These are phyloP conservation scores for Pilatotrama ljubarskyi DNA, from an alignment of 768 basidiomycete genomes.

Conservation along the genomic window DNA sequence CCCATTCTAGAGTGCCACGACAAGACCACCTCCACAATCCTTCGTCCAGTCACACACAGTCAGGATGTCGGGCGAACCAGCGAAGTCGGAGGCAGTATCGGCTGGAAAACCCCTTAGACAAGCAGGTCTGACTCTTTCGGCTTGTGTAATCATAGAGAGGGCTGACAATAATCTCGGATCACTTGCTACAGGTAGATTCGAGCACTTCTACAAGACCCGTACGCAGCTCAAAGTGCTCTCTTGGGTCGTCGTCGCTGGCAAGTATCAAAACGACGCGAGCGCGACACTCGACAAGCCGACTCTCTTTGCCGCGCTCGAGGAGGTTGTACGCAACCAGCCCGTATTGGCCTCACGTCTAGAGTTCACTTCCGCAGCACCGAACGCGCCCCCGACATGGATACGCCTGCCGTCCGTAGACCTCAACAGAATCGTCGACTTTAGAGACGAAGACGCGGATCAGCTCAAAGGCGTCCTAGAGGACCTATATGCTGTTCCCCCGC, in stretches of 20 bases:
- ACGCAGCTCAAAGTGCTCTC: neutral
- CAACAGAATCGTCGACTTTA: conserved; percentile 33
- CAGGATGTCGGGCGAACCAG: too few relatives aligned
- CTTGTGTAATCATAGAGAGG: neutral
- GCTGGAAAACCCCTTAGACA: too few relatives aligned
- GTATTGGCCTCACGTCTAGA: conserved; percentile 24
- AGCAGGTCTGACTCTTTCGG: neutral
- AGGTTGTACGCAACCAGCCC: conserved; percentile 32
- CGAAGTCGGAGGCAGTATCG: too few relatives aligned
- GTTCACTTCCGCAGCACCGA: neutral
- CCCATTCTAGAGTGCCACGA: too few relatives aligned
- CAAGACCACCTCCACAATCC: too few relatives aligned
- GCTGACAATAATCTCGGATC: neutral
- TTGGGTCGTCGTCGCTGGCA: conserved; percentile 5
- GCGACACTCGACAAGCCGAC: conserved; percentile 25
- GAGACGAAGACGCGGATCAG: conserved; percentile 13
- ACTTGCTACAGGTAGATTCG: neutral
- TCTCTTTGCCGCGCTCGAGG: conserved; percentile 30
- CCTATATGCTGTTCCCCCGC: conserved; percentile 32
- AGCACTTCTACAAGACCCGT: neutral
- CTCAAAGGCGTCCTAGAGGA: conserved; percentile 29
- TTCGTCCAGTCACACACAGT: too few relatives aligned
- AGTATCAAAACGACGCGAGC: neutral
- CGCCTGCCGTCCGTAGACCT: conserved; percentile 35
- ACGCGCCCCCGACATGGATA: conserved; percentile 25